phyloP scores from a whole-genome alignment of 139 green algal species.

The Edaphochlamys debaryana region DNA sequence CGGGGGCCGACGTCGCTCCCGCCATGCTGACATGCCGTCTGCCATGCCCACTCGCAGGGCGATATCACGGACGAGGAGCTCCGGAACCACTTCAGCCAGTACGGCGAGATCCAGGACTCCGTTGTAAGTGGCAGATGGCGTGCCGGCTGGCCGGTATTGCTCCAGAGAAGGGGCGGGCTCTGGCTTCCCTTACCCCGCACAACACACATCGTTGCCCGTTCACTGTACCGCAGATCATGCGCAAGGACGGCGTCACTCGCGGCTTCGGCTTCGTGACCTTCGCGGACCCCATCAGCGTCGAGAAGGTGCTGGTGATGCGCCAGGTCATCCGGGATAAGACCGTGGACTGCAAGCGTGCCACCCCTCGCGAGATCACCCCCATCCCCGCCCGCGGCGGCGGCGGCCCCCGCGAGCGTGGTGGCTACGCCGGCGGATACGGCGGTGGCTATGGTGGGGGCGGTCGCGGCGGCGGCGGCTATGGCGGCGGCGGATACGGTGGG shows the following conservation, averaged over 20 bases:
- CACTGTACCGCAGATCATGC: constrained; percentile 66
- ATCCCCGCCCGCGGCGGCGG: not conserved
- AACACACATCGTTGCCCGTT: not conserved
- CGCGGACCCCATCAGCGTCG: constrained; percentile 75
- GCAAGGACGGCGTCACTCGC: constrained; percentile 75
- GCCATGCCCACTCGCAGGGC: no score
- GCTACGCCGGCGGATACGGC: not conserved
- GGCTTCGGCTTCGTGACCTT: constrained; percentile 92
- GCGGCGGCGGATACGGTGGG: not conserved
- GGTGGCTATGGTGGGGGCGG: constrained; percentile 26
- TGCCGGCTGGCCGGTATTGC: not conserved
- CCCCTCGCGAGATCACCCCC: constrained; percentile 69
- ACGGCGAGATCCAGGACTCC: constrained; percentile 76
- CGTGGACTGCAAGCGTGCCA: constrained; percentile 82
- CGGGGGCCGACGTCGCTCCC: no score
- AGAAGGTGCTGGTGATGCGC: constrained; percentile 76
- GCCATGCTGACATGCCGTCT: no score
- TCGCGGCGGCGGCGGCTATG: not conserved
- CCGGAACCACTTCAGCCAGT: constrained; percentile 73
- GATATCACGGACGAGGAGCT: constrained; percentile 82
- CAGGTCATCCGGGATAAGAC: constrained; percentile 62
- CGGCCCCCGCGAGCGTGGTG: not conserved
- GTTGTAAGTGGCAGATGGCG: constrained; percentile 35
- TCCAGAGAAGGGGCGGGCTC: no score
- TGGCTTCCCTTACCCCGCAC: no score